Evolutionary conservation across 2,329 filamentous ascomycete species (phyloP), one percentile per base, ranked within the genome.

Genomic region (Thelonectria discophora): DNA sequence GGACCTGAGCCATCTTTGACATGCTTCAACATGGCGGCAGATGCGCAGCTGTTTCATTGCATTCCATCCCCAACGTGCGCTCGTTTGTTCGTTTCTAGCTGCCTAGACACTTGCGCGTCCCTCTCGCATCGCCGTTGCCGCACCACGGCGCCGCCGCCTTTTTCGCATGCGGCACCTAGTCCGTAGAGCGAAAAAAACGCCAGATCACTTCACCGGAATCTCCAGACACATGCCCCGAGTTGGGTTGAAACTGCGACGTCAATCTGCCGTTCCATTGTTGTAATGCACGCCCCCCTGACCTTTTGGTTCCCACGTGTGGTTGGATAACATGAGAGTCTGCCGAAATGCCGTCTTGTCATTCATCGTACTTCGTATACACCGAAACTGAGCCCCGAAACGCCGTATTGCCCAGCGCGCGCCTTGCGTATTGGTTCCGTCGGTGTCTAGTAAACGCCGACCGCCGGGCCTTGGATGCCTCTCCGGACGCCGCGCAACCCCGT

Each of bases 361-460:
- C 56, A 17, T 47, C 46, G 40, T 49, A 51, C 56, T n/a, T 47
- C 46, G 40, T 49, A 51, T 51, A 49, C 32, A 34, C 34, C 21
- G 48, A 21, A 30, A 52, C 18, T 3, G 46, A 34, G 42, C 30
- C 61, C 48, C 60, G 42, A 10, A 69, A 65, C 60, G 63, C 68
- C 68, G 50, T 60, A 47, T 39, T 49, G 3, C n/a, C 51, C 37
- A 37, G 34, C 15, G 40, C 49, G 20, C 30, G 13, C 53, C 43
- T 21, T 47, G 45, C 45, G 37, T 24, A n/a, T 45, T n/a, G n/a
- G n/a, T n/a, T 6, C 20, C 47, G 45, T 56, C 60, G 18, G 20
- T 46, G 42, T 42, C 48, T 48, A 48, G 45, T 30, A 34, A 68
- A 69, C 65, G 64, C 65, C 66, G 20, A 46, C 18, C 30, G 21